Conservation (phyloP, 2,329 filamentous ascomycete species). For the Pestalotiopsis sp. region DNA sequence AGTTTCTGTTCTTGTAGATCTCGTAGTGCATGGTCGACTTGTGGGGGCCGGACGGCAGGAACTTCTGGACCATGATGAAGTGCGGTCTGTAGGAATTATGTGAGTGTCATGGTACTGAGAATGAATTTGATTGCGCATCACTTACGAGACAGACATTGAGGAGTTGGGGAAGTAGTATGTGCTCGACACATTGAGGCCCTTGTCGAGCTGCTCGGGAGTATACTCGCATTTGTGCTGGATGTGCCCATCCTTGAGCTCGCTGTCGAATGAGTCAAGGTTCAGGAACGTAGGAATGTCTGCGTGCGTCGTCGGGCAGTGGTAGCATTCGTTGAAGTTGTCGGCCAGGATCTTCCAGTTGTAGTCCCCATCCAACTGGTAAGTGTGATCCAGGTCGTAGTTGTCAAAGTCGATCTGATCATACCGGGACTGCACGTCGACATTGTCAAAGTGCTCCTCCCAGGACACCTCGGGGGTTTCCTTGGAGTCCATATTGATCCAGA, state of each 20-base stretch:
- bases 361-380: constrained; percentile 39
- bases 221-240: constrained; percentile 53
- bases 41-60: constrained; percentile 55
- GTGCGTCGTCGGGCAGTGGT: constrained; percentile 51
- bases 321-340: constrained; percentile 56
- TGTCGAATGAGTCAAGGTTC: constrained; percentile 40
- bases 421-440: constrained; percentile 35
- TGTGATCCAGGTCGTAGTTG: constrained; percentile 45
- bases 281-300: constrained; percentile 44
- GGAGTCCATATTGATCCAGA: constrained; percentile 53
- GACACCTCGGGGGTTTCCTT: constrained; percentile 32
- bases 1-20: constrained; percentile 63
- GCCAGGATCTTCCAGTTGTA: constrained; percentile 48
- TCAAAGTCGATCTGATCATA: constrained; percentile 36
- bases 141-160: constrained; percentile 53
- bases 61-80: constrained; percentile 67
- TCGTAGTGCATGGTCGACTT: constrained; percentile 62
- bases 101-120: not conserved
- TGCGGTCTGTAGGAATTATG: constrained; percentile 43
- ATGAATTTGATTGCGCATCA: constrained; percentile 17
- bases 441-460: constrained; percentile 42
- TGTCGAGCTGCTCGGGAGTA: constrained; percentile 48
- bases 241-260: constrained; percentile 48
- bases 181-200: constrained; percentile 46
- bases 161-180: constrained; percentile 55